A percentile compares a stretch with the other conserved stretches of the same genome.
phyloP scores from a whole-genome alignment of 1,284 basidiomycete genomes.

The Fomitopsis schrenkii region DNA sequence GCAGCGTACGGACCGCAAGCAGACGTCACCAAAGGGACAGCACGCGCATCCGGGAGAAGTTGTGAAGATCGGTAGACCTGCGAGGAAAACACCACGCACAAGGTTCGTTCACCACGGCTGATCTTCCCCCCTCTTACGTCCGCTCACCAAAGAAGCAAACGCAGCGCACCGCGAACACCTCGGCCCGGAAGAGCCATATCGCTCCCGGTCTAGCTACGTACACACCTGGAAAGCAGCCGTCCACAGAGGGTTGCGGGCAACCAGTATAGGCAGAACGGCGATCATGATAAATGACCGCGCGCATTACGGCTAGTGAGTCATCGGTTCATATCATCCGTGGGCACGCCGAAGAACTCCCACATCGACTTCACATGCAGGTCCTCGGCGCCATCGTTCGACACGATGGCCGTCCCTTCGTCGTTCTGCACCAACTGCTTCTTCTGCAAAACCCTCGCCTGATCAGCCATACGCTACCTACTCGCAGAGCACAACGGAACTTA shows the following conservation, averaged over 20 bases:
- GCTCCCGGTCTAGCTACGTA: neutral
- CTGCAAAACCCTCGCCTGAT: neutral
- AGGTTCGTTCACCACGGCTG: neutral
- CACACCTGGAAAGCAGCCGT: neutral
- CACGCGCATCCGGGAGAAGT: no score
- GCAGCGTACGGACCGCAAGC: no score
- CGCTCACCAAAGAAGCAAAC: neutral
- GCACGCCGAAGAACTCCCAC: constrained; percentile 38
- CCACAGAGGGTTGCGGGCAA: neutral
- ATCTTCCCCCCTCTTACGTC: neutral
- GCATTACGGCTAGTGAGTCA: neutral
- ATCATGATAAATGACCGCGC: neutral
- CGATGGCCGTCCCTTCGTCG: constrained; percentile 34
- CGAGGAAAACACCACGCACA: neutral
- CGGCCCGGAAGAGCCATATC: neutral
- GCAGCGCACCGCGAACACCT: neutral
- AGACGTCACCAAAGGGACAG: no score
- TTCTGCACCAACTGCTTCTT: neutral
- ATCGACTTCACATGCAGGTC: constrained; percentile 42
- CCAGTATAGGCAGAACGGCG: neutral
- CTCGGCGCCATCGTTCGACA: constrained; percentile 37
- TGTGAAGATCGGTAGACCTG: neutral
- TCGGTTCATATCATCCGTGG: constrained; percentile 28
- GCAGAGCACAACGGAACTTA: constrained; percentile 22
- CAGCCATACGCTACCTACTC: neutral